Percentiles rank a stretch among this genome's conserved stretches.
Evolutionary conservation across 2,329 filamentous ascomycete genomes (phyloP).

Genomic region (Blumeriella jaapii): DNA sequence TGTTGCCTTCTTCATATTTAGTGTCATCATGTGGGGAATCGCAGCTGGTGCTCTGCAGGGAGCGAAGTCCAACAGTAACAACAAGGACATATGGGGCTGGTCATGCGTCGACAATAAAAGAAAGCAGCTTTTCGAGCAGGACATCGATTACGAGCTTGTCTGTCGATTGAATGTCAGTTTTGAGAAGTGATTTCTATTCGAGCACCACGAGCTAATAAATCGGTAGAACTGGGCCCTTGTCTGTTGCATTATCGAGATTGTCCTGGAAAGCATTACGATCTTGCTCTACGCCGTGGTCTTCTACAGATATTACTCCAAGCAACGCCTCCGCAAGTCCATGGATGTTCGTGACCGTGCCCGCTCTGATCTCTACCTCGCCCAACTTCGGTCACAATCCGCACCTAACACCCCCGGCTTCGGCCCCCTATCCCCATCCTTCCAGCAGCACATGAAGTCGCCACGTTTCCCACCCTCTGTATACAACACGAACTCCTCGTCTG

Average conservation of each 20-base stretch:
- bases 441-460: constrained; percentile 32
- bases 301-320: constrained; percentile 96
- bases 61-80: constrained; percentile 57
- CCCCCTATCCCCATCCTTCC: constrained; percentile 50
- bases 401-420: constrained; percentile 90
- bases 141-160: constrained; percentile 80
- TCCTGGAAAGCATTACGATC: constrained; percentile 85
- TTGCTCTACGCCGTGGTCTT: constrained; percentile 88
- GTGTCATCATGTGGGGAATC: constrained; percentile 82
- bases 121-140: constrained; percentile 61
- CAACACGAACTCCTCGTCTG: constrained; percentile 38
- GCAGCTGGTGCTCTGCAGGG: constrained; percentile 78
- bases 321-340: constrained; percentile 93
- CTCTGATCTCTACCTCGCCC: constrained; percentile 86
- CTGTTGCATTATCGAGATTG: constrained; percentile 94
- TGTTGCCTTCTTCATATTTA: constrained; percentile 86
- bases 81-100: constrained; percentile 97
- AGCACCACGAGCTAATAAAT: no score
- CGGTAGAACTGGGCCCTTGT: constrained; percentile 92
- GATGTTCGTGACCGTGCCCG: constrained; percentile 86
- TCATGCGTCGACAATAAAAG: constrained; percentile 86
- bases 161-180: constrained; percentile 72
- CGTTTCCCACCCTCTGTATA: constrained; percentile 48
- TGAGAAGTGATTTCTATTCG: no score
- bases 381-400: constrained; percentile 73